phyloP scores from a whole-genome alignment of 257 asterid genomes.

The Solanum ahanhuiri region DNA sequence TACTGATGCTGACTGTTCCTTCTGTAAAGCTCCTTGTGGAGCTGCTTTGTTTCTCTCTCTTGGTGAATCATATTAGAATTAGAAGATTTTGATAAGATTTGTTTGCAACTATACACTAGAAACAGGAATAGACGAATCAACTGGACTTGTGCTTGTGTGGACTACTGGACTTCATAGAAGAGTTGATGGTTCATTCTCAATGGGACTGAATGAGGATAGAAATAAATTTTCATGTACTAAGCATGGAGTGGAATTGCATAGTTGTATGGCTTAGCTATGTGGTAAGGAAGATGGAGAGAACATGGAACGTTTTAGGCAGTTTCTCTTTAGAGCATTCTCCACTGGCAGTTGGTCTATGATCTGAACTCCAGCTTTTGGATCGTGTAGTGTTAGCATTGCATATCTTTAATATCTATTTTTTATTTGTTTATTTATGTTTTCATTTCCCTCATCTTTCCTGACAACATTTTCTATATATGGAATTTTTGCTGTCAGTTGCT shows the following conservation, averaged over 20 bases:
- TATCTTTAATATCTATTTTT: neutral
- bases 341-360: neutral
- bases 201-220: neutral
- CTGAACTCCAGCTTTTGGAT: neutral
- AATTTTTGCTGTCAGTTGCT: neutral
- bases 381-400: neutral
- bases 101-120: neutral
- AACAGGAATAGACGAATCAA: neutral
- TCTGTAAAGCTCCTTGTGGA: neutral
- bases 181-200: neutral
- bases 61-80: neutral
- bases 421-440: neutral
- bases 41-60: neutral
- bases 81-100: neutral
- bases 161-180: neutral
- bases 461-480: neutral
- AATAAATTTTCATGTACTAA: neutral
- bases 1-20: neutral
- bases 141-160: neutral
- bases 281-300: neutral
- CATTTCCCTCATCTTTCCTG: neutral
- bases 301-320: neutral
- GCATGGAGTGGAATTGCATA: neutral
- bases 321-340: neutral
- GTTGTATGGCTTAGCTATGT: neutral